Evolutionary conservation across 345 rosid genomes (phyloP).

Genomic region (Litchi chinensis): DNA sequence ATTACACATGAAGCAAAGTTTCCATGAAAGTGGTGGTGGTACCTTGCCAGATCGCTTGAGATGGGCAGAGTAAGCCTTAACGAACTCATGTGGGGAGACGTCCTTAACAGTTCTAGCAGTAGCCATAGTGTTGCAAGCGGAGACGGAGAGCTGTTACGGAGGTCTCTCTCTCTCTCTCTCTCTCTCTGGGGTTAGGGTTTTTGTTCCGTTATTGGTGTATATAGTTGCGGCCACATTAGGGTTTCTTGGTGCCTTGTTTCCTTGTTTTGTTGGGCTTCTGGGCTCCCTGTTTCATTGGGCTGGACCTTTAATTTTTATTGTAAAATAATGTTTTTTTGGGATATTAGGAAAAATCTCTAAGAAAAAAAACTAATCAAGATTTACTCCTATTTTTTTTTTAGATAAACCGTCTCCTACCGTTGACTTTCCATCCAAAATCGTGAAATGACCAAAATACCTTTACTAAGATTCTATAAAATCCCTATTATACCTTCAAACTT

Average conservation of each 20-base stretch:
- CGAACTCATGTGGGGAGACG: slow-evolving; percentile 86
- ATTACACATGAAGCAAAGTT: too few relatives aligned
- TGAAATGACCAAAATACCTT: too few relatives aligned
- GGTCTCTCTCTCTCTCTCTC: slow-evolving; percentile 25
- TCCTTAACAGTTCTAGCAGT: slow-evolving; percentile 73
- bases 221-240: slow-evolving; percentile 32
- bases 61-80: slow-evolving; percentile 77
- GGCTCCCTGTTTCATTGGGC: neutral
- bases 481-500: too few relatives aligned
- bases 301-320: too few relatives aligned
- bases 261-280: neutral
- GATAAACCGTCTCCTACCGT: too few relatives aligned
- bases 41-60: slow-evolving; percentile 96
- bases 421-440: too few relatives aligned
- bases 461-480: too few relatives aligned
- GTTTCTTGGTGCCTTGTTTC: slow-evolving; percentile 12
- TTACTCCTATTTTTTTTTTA: too few relatives aligned
- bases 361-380: too few relatives aligned
- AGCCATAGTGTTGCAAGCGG: slow-evolving; percentile 39
- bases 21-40: neutral
- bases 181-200: slow-evolving; percentile 41
- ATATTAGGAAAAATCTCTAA: too few relatives aligned
- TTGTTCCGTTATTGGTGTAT: neutral
- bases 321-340: too few relatives aligned
- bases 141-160: slow-evolving; percentile 11